These are phyloP conservation scores for Saccharomycopsis fermentans DNA, from an alignment of 805 yeast genomes.

Conservation along the genomic window DNA sequence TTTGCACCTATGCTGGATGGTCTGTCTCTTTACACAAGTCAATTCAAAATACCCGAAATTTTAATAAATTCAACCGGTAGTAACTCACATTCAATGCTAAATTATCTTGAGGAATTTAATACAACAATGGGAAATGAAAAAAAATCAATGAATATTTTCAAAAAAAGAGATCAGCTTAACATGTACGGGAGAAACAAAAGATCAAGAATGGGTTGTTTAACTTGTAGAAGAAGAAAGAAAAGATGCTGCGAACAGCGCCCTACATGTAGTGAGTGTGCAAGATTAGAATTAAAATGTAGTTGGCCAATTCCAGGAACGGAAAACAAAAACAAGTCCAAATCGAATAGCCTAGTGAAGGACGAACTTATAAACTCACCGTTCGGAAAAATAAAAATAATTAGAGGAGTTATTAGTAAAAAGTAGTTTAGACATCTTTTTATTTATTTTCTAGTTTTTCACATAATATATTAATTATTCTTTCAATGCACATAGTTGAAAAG, in stretches of 20 bases:
- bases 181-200: constrained; percentile 31
- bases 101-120: no score
- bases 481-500: no score
- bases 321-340: constrained; percentile 15
- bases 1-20: no score
- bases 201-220: constrained; percentile 64
- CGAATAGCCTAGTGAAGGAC: constrained; percentile 8
- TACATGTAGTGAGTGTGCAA: constrained; percentile 52
- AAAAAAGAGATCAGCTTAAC: background rate
- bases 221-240: constrained; percentile 70
- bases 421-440: background rate
- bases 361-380: constrained; percentile 22
- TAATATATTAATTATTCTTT: background rate
- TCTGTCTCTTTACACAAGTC: no score
- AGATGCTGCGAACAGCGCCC: constrained; percentile 69
- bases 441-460: background rate
- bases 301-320: constrained; percentile 64
- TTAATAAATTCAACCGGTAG: no score
- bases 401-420: constrained; percentile 40
- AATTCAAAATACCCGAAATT: no score
- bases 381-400: constrained; percentile 49
- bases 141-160: no score
- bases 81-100: no score
- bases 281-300: constrained; percentile 52
- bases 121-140: no score